Conservation (phyloP, 1,139 yeast genomes). For the Candida sanyaensis region DNA sequence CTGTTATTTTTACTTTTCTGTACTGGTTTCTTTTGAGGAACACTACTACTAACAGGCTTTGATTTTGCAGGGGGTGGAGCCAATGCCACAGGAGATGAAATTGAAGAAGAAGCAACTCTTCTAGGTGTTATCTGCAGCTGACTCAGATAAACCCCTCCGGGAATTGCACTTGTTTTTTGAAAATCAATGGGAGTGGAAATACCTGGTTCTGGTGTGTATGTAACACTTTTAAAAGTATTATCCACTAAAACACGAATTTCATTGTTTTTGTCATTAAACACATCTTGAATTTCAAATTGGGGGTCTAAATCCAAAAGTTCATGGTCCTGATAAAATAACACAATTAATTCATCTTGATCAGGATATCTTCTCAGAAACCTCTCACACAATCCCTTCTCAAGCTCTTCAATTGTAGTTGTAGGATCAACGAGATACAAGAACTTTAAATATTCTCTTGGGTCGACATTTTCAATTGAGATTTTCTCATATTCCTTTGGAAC, state of each 20-base stretch:
- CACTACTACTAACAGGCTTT: slow-evolving; percentile 19
- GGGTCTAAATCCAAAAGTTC: slow-evolving; percentile 76
- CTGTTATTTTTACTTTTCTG: slow-evolving; percentile 25
- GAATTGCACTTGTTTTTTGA: neutral
- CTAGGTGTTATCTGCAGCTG: slow-evolving; percentile 20
- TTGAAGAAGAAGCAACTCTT: slow-evolving; percentile 4
- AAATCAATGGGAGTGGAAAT: slow-evolving; percentile 3
- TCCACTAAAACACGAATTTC: slow-evolving; percentile 56
- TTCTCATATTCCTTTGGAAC: slow-evolving; percentile 29
- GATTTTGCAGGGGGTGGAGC: slow-evolving; percentile 35
- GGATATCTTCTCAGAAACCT: slow-evolving; percentile 58
- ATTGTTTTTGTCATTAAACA: slow-evolving; percentile 54
- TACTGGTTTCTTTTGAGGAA: slow-evolving; percentile 27
- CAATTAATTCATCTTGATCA: slow-evolving; percentile 49
- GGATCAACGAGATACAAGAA: slow-evolving; percentile 64
- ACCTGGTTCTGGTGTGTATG: slow-evolving; percentile 1
- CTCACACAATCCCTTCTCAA: slow-evolving; percentile 43
- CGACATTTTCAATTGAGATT: slow-evolving; percentile 17
- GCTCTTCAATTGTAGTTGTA: slow-evolving; percentile 44
- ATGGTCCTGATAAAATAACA: slow-evolving; percentile 62
- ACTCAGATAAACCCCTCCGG: slow-evolving; percentile 9
- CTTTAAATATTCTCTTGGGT: slow-evolving; percentile 30
- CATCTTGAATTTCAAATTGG: slow-evolving; percentile 64
- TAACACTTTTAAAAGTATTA: slow-evolving; percentile 14
- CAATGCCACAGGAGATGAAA: slow-evolving; percentile 20